Conservation (phyloP, 768 basidiomycete species). For the Clitopilus hobsonii region DNA sequence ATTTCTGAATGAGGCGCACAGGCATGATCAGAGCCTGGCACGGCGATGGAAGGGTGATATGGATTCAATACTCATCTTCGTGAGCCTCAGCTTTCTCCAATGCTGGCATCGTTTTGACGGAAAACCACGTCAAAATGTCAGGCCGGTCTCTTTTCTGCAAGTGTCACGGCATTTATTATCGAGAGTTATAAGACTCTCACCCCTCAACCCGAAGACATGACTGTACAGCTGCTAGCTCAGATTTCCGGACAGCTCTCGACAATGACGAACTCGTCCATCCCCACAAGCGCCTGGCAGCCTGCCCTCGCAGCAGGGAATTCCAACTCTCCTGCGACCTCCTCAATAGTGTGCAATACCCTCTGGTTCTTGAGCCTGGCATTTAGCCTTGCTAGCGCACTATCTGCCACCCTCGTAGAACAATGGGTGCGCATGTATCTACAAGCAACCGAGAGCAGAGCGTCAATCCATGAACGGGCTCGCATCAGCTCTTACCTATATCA, state of each 20-base stretch:
- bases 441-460: constrained; percentile 25
- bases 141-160: constrained; percentile 37
- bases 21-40: constrained; percentile 23
- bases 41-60: constrained; percentile 36
- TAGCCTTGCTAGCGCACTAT: constrained; percentile 35
- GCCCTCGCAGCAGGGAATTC: constrained; percentile 10
- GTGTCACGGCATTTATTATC: constrained; percentile 34
- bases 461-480: constrained; percentile 33
- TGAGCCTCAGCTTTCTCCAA: constrained; percentile 10
- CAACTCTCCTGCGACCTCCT: constrained; percentile 17
- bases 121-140: too few relatives aligned
- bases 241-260: constrained; percentile 24
- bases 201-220: constrained; percentile 21
- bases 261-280: constrained; percentile 13
- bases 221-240: constrained; percentile 23
- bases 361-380: constrained; percentile 44
- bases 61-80: constrained; percentile 36
- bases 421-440: constrained; percentile 40
- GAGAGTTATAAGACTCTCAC: constrained; percentile 29
- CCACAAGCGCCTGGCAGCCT: constrained; percentile 1
- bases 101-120: too few relatives aligned
- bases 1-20: constrained; percentile 29
- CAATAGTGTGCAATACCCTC: constrained; percentile 33
- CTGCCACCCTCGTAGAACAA: constrained; percentile 43
- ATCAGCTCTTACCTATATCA: constrained; percentile 35